These are phyloP conservation scores for Auriscalpium microsporum DNA, from an alignment of 768 basidiomycete genomes.

Conservation along the genomic window DNA sequence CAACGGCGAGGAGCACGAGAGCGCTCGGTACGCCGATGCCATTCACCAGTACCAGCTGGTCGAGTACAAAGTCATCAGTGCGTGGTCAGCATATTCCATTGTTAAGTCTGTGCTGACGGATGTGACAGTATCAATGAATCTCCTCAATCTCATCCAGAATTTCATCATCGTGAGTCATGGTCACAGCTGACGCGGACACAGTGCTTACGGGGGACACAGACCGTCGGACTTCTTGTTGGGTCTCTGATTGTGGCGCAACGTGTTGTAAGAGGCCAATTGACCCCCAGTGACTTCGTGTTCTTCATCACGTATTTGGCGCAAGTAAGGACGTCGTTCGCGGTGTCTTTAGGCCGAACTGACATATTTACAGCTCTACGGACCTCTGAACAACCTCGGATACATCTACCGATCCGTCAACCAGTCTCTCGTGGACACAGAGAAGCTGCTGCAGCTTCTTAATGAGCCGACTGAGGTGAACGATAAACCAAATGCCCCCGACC, in stretches of 20 bases:
- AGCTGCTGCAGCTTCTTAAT: slow-evolving; percentile 69
- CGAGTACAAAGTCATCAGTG: slow-evolving; percentile 69
- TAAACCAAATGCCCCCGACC: slow-evolving; percentile 62
- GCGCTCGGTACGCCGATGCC: slow-evolving; percentile 59
- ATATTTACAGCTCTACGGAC: slow-evolving; percentile 49
- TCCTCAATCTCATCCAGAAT: slow-evolving; percentile 73
- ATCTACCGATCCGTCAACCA: slow-evolving; percentile 73
- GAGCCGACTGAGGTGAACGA: slow-evolving; percentile 83
- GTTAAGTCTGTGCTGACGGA: not conserved
- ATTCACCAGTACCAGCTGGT: slow-evolving; percentile 64
- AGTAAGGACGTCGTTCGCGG: slow-evolving; percentile 30
- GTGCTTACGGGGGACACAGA: slow-evolving; percentile 29
- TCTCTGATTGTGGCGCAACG: slow-evolving; percentile 69
- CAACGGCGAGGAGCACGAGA: slow-evolving; percentile 77
- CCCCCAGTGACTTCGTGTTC: slow-evolving; percentile 60
- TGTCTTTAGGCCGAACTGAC: not conserved
- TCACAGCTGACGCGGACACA: not conserved
- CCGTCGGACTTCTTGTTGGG: slow-evolving; percentile 73
- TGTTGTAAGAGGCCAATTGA: slow-evolving; percentile 44
- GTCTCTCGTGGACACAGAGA: slow-evolving; percentile 76
- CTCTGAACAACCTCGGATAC: slow-evolving; percentile 70
- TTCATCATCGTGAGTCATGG: slow-evolving; percentile 57
- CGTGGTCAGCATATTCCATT: slow-evolving; percentile 18
- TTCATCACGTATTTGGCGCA: slow-evolving; percentile 80
- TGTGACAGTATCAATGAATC: slow-evolving; percentile 52